Evolutionary conservation across 306 rosid genomes (phyloP), one percentile per base, ranked within the genome.

Genomic region (Vigna unguiculata): DNA sequence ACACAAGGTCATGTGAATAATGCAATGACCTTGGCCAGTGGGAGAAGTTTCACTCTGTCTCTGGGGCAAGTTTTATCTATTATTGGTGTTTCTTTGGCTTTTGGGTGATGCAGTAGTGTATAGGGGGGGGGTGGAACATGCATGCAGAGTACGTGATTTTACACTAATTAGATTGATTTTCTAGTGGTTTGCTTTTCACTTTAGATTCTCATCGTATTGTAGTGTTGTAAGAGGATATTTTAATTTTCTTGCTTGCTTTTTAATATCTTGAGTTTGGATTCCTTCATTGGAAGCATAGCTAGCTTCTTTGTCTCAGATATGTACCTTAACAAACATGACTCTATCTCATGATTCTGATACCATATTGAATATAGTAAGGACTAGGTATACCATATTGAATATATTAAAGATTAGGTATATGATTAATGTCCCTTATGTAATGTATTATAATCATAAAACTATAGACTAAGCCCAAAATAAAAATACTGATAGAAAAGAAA

Each of bases 11-110:
- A 40, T 40, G 45, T 9, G 36, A 4, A 83, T 55, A 57, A 20
- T 61, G 78, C 63, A 71, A 12, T 48, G 19, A 30, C 64, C 30
- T 76, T 83, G 45, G 25, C 34, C 22, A 45, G 13, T 54, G 67
- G 28, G 52, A 74, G 5, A 38, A 22, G 49, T 53, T 72, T 72
- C 60, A 28, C 4, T 72, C 24, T 49, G 25, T 51, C 65, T 2
- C 0, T 68, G 25, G 36, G 48, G 41, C 5, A 0, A 24, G 24
- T 74, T 67, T 51, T 61, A 2, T 22, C 51, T 61, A 5, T 70
- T 75, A 11, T 79, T 47, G 84, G 10, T 46, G 40, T 55, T 47
- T 76, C 7, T 28, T 84, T 20, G 87, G 65, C 43, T 72, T 80
- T 58, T 80, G 69, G 76, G 9, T 76, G 11, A 41, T 84, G 32